phyloP scores from a whole-genome alignment of 1,284 basidiomycete genomes.

The Moesziomyces parantarcticus region DNA sequence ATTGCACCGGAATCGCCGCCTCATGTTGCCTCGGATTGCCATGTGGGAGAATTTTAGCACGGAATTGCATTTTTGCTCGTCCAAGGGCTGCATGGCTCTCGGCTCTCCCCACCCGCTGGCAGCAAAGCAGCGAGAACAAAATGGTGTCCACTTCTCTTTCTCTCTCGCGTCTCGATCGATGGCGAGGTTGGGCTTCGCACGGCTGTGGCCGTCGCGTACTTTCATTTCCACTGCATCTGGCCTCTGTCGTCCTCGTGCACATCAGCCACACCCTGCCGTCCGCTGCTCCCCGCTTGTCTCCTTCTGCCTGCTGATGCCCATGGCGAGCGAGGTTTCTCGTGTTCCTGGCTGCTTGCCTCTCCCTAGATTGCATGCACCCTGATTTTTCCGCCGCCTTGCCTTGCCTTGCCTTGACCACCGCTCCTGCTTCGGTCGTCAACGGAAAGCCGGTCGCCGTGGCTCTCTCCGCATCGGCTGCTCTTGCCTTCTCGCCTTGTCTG shows the following conservation, averaged over 20 bases:
- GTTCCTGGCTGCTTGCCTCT: conserved; percentile 11
- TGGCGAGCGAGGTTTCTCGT: background rate
- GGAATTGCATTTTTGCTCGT: too few species aligned
- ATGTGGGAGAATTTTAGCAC: too few species aligned
- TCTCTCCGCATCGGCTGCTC: conserved; percentile 15
- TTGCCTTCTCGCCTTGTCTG: background rate
- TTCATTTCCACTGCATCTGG: too few species aligned
- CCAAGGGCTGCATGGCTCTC: too few species aligned
- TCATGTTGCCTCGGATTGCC: too few species aligned
- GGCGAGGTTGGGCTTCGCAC: too few species aligned
- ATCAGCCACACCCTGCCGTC: conserved; percentile 1
- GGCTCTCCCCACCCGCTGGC: too few species aligned
- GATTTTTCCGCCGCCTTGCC: conserved; percentile 1
- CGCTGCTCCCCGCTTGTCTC: conserved; percentile 1
- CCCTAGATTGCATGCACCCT: conserved; percentile 5
- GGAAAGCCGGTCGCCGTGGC: conserved; percentile 14
- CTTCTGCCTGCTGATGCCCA: background rate
- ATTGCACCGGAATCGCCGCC: too few species aligned
- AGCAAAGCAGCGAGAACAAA: too few species aligned
- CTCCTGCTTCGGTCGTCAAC: background rate
- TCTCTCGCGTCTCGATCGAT: too few species aligned
- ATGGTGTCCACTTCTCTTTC: too few species aligned
- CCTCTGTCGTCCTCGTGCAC: background rate
- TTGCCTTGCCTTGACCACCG: background rate
- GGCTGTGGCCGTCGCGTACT: too few species aligned